Conservation (phyloP, 768 basidiomycete genomes). For the Amanita inopinata region DNA sequence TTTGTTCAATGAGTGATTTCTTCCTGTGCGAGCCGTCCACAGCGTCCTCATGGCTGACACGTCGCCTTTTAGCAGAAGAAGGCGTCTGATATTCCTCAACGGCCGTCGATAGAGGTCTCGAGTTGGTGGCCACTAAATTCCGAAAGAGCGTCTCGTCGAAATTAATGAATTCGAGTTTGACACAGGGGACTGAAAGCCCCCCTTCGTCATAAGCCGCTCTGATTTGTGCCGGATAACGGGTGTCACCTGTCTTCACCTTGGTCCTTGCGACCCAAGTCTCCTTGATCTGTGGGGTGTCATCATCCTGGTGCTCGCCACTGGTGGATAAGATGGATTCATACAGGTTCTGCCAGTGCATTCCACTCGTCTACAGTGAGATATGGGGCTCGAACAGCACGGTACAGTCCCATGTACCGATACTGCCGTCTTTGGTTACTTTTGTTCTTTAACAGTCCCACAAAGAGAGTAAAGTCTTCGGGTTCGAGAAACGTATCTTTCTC, state of each 20-base stretch:
- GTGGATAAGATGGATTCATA: constrained; percentile 13
- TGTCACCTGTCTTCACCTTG: constrained; percentile 28
- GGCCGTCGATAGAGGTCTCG: constrained; percentile 1
- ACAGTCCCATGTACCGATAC: constrained; percentile 38
- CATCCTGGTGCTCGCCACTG: not conserved
- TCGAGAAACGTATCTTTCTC: constrained; percentile 32
- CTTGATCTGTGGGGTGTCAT: constrained; percentile 19
- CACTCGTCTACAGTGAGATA: constrained; percentile 38
- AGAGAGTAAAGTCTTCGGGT: constrained; percentile 33
- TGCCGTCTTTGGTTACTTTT: constrained; percentile 17
- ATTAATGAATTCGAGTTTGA: constrained; percentile 33
- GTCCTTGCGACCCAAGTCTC: constrained; percentile 28
- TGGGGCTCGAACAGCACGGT: constrained; percentile 31
- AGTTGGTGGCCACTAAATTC: constrained; percentile 15
- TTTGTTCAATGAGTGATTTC: constrained; percentile 4
- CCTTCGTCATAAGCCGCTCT: constrained; percentile 36
- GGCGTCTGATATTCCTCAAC: not conserved
- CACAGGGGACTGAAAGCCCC: constrained; percentile 35
- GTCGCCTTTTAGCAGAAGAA: constrained; percentile 11
- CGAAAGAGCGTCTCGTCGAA: constrained; percentile 33
- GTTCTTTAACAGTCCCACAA: constrained; percentile 29
- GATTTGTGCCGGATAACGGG: constrained; percentile 24
- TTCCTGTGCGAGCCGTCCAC: not conserved
- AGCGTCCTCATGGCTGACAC: constrained; percentile 12
- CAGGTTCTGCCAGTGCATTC: constrained; percentile 28